Conservation (phyloP, 1,284 basidiomycete genomes). For the Pseudozyma flocculosa region DNA sequence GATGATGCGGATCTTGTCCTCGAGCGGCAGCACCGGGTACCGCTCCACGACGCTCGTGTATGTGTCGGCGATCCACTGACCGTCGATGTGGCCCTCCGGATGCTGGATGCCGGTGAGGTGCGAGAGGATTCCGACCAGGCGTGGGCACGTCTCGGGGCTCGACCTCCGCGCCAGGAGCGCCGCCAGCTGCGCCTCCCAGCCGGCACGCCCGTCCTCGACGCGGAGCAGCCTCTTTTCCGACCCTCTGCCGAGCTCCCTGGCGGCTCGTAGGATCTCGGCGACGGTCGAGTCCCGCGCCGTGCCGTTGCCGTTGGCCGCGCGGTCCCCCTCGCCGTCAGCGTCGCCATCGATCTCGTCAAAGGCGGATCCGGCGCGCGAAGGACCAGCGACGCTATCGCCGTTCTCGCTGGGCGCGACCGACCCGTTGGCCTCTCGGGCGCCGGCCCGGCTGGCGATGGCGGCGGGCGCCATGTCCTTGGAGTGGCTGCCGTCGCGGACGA, state of each 20-base stretch:
- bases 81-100: constrained; percentile 39
- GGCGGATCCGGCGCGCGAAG: constrained; percentile 26
- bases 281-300: constrained; percentile 19
- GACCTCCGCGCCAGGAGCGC: constrained; percentile 47
- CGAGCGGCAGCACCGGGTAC: constrained; percentile 72
- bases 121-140: constrained; percentile 50
- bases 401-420: constrained; percentile 56
- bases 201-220: constrained; percentile 40
- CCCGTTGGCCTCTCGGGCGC: constrained; percentile 46
- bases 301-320: constrained; percentile 4
- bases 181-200: constrained; percentile 48
- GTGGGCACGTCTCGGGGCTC: constrained; percentile 41
- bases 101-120: constrained; percentile 51
- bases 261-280: constrained; percentile 33
- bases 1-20: constrained; percentile 80
- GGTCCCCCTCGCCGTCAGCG: constrained; percentile 7
- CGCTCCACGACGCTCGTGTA: constrained; percentile 59
- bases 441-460: not conserved
- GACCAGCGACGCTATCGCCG: constrained; percentile 24
- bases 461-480: constrained; percentile 4
- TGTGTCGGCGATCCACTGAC: constrained; percentile 35
- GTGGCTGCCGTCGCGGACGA: constrained; percentile 69
- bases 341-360: constrained; percentile 28
- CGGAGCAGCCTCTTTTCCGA: constrained; percentile 47
- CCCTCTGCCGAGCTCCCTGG: constrained; percentile 27